Conservation (phyloP, 2,329 filamentous ascomycete species). For the Colletotrichum sp. region DNA sequence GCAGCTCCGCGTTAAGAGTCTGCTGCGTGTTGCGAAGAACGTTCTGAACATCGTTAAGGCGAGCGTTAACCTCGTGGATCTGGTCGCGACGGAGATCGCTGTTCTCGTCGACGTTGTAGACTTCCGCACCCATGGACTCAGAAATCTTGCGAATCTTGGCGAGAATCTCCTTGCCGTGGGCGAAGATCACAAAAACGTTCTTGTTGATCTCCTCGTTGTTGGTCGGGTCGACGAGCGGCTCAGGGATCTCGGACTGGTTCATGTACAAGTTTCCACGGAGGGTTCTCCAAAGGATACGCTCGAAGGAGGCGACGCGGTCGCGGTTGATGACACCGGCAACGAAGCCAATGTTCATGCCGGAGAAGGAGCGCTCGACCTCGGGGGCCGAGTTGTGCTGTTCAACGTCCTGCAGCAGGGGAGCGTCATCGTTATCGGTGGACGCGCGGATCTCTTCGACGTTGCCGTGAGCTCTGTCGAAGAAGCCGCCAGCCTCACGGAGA, state of each 20-base stretch:
- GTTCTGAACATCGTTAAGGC: constrained; percentile 87
- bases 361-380: constrained; percentile 85
- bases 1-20: constrained; percentile 90
- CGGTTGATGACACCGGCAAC: constrained; percentile 94
- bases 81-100: constrained; percentile 94
- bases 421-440: constrained; percentile 89
- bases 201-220: constrained; percentile 94
- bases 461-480: constrained; percentile 95
- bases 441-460: constrained; percentile 96
- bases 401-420: constrained; percentile 89
- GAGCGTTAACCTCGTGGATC: constrained; percentile 95
- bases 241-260: constrained; percentile 98
- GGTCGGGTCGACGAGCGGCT: constrained; percentile 87
- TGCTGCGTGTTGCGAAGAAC: constrained; percentile 95
- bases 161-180: constrained; percentile 96
- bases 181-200: constrained; percentile 99
- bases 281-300: constrained; percentile 96
- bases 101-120: constrained; percentile 98
- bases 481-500: constrained; percentile 91
- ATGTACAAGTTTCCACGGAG: constrained; percentile 98
- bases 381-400: constrained; percentile 76
- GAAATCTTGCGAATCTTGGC: constrained; percentile 99
- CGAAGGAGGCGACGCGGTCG: constrained; percentile 92
- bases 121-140: constrained; percentile 92
- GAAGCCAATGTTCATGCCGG: constrained; percentile 98